Evolutionary conservation across 2,329 filamentous ascomycete species (phyloP).

Genomic region (Aspergillus clavatus): DNA sequence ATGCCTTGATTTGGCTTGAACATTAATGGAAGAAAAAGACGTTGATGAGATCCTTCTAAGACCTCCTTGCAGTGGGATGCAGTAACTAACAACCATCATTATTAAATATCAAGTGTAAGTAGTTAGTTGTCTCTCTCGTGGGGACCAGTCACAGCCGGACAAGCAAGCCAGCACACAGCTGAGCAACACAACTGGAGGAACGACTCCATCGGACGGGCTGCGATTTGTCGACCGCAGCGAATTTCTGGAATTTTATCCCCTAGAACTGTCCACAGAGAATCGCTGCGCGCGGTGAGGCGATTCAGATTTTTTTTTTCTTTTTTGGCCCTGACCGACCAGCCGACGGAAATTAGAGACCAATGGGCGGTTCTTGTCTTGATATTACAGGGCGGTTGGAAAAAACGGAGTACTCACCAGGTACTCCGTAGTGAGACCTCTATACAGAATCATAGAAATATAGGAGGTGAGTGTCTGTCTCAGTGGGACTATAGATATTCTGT

Average conservation of each 20-base stretch:
- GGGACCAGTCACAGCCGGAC: not conserved
- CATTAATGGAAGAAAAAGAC: not conserved
- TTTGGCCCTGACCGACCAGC: constrained; percentile 10
- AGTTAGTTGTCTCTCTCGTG: not conserved
- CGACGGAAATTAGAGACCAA: constrained; percentile 2
- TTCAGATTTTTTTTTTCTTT: too few species aligned
- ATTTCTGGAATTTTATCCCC: not conserved
- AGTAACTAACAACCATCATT: not conserved
- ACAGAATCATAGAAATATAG: not conserved
- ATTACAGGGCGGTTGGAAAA: too few species aligned
- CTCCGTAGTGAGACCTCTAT: not conserved
- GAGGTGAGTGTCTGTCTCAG: too few species aligned
- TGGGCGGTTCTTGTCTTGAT: not conserved
- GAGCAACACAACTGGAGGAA: constrained; percentile 1
- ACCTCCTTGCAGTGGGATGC: not conserved
- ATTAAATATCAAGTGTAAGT: not conserved
- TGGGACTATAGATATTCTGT: too few species aligned
- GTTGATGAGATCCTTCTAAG: not conserved
- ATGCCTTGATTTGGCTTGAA: too few species aligned
- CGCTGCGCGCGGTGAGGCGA: constrained; percentile 21
- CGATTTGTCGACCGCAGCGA: constrained; percentile 10
- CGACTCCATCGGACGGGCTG: constrained; percentile 12
- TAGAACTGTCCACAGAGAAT: constrained; percentile 1
- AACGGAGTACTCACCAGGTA: too few species aligned
- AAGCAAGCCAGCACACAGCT: not conserved